These are phyloP conservation scores for Penicillium daleae DNA, from an alignment of 495 filamentous ascomycete genomes.

Conservation along the genomic window DNA sequence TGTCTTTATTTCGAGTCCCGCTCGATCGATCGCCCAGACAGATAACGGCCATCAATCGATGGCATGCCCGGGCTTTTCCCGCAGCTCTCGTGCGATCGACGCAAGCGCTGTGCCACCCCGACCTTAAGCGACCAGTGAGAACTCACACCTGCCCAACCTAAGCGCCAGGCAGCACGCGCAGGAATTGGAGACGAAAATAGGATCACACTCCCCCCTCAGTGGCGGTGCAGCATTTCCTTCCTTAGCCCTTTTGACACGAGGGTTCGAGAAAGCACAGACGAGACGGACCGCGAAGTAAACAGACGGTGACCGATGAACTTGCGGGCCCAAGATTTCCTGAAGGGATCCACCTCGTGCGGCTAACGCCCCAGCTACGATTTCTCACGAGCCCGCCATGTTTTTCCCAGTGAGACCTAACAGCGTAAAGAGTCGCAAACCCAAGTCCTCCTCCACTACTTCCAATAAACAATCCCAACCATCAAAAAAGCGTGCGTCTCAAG, in stretches of 20 bases:
- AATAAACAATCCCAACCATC: conserved; percentile 19
- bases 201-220: conserved; percentile 22
- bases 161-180: conserved; percentile 42
- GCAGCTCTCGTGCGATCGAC: conserved; percentile 19
- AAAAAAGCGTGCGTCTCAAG: conserved; percentile 43
- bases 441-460: conserved; percentile 37
- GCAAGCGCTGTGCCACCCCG: conserved; percentile 23
- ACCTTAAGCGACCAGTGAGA: conserved; percentile 21
- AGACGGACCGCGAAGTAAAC: conserved; percentile 12
- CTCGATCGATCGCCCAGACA: conserved; percentile 1
- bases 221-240: conserved; percentile 12
- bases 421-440: conserved; percentile 37
- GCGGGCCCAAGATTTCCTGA: conserved; percentile 25
- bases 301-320: conserved; percentile 25
- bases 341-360: conserved; percentile 34
- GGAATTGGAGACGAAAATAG: conserved; percentile 30
- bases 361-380: conserved; percentile 29
- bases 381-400: conserved; percentile 46
- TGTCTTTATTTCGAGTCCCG: conserved; percentile 4
- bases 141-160: conserved; percentile 29
- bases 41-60: conserved; percentile 2
- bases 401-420: conserved; percentile 50
- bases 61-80: conserved; percentile 23
- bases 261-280: conserved; percentile 1
- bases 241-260: conserved; percentile 1